A percentile compares a stretch with the other conserved stretches of the same genome.
phyloP scores from a whole-genome alignment of 2,329 filamentous ascomycete genomes.

The Orbilia ellipsospora region DNA sequence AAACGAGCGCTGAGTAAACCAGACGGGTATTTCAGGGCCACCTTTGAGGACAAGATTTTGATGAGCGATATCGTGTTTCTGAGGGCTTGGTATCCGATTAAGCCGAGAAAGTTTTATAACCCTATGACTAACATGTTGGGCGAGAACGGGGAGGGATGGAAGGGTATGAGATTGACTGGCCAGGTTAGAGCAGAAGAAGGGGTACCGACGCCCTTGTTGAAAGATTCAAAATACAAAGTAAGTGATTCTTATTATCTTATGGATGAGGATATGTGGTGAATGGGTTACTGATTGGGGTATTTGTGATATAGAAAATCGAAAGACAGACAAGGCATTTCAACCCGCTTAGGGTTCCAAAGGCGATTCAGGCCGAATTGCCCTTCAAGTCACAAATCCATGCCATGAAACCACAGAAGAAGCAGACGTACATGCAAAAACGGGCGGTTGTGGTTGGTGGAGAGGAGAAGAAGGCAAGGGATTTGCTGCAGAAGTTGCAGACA shows the following conservation, averaged over 20 bases:
- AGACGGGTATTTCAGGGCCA: conserved; percentile 94
- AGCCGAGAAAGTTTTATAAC: conserved; percentile 96
- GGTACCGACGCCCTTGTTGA: conserved; percentile 79
- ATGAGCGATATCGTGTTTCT: conserved; percentile 97
- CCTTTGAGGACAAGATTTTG: conserved; percentile 97
- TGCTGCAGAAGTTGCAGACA: conserved; percentile 93
- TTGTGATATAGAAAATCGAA: conserved; percentile 65
- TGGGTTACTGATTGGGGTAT: conserved; percentile 9
- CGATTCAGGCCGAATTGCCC: conserved; percentile 83
- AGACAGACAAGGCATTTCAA: conserved; percentile 80
- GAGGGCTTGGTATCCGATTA: conserved; percentile 95
- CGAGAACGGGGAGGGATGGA: conserved; percentile 71
- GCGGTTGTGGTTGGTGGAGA: conserved; percentile 83
- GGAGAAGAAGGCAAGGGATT: conserved; percentile 85
- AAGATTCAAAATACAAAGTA: conserved; percentile 84
- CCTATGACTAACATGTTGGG: conserved; percentile 86
- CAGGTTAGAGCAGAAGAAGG: conserved; percentile 82
- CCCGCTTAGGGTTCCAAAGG: conserved; percentile 78
- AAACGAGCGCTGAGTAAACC: conserved; percentile 93
- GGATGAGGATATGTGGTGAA: not conserved
- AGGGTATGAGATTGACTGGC: conserved; percentile 92
- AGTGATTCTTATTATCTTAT: conserved; percentile 13
- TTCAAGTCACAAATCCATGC: conserved; percentile 90
- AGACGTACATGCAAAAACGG: conserved; percentile 94
- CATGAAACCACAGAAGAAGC: conserved; percentile 80